Evolutionary conservation across 179 eudicot genomes (phyloP), one percentile per base, ranked within the genome.

Genomic region (Patellifolia procumbens): DNA sequence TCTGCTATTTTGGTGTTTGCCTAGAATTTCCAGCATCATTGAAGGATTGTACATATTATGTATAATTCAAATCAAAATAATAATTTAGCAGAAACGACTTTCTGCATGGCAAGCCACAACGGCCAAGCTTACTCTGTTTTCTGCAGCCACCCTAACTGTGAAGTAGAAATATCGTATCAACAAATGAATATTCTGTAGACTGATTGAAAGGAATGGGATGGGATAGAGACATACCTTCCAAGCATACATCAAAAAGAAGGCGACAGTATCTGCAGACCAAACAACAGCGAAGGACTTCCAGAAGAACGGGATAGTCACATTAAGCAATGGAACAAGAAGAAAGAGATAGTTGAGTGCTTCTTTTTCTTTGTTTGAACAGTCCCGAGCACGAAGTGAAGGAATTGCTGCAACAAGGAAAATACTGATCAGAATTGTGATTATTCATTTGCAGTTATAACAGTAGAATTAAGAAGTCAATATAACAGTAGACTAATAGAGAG

Each of bases 321-420:
- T 94, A 43, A 94, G 80, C 80, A 94, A 80, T 20, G 98, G 98
- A 63, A 94, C 37, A 20, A 92, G 85, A 70, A 94, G 85, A 66
- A 94, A 94, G 46, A 94, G 92, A 81, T 92, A 94, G 79, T 94
- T 94, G 66, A 94, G 97, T 52, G 98, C 98, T 84, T 94, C 98
- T 80, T 92, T 92, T 80, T 94, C 97, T 35, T 91, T 91, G 83
- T 83, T 92, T 31, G 98, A 87, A 88, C 98, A 94, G 78, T 94
- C 96, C 68, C 98, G 90, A 19, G 98, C 98, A 49, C 98, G 94
- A 66, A 94, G 92, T 46, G 97, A 92, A 68, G 97, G 98, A 70
- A 94, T 89, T 4, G 96, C 97, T 92, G 90, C 70, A 83, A 60
- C 22, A 35, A 59, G 24, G 19, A 56, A 75, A 55, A 31, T 19